Conservation (phyloP, 306 rosid species). For the Sicyos baderoa region DNA sequence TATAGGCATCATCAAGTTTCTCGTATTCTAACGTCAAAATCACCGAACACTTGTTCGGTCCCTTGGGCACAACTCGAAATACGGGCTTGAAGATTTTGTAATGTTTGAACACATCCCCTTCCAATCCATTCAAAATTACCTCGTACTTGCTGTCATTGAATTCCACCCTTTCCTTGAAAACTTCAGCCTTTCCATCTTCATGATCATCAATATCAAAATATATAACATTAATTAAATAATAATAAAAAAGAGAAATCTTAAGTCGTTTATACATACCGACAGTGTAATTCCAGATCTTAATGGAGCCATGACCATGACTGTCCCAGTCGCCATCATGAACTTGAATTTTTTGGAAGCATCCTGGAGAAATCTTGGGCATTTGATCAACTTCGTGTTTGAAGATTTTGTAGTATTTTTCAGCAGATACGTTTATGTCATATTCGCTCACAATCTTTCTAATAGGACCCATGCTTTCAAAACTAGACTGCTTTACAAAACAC, state of each 20-base stretch:
- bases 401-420: slow-evolving; percentile 12
- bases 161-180: too few relatives aligned
- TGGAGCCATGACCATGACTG: slow-evolving; percentile 20
- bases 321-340: slow-evolving; percentile 40
- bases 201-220: too few relatives aligned
- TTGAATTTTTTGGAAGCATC: slow-evolving; percentile 12
- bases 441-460: not conserved
- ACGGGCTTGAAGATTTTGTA: slow-evolving; percentile 22
- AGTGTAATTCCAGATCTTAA: slow-evolving; percentile 30
- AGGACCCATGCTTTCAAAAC: not conserved
- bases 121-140: not conserved
- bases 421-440: not conserved
- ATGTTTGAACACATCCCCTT: not conserved
- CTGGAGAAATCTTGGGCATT: slow-evolving; percentile 21
- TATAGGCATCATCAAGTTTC: slow-evolving; percentile 19
- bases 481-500: not conserved
- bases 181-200: too few relatives aligned
- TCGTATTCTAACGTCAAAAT: slow-evolving; percentile 26
- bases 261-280: slow-evolving; percentile 17
- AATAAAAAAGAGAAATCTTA: too few relatives aligned
- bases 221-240: too few relatives aligned
- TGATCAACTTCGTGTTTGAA: slow-evolving; percentile 18
- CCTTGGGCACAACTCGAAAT: slow-evolving; percentile 17
- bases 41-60: not conserved
- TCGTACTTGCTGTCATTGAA: too few relatives aligned